These are phyloP conservation scores for Podaxis sp. DNA, from an alignment of 768 basidiomycete genomes.

Conservation along the genomic window DNA sequence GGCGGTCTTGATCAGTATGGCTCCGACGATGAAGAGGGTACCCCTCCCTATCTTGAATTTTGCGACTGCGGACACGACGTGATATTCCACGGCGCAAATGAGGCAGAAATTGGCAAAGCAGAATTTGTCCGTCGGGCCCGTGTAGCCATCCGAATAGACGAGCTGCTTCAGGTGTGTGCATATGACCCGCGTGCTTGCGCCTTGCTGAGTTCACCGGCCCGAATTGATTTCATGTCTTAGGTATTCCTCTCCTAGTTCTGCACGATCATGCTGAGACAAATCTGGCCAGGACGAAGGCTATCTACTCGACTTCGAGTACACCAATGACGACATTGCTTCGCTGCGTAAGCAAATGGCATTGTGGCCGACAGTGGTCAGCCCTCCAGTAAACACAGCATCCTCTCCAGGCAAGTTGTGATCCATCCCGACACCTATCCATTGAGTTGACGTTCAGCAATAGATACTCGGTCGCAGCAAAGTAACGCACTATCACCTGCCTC, in stretches of 20 bases:
- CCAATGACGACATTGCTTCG: conserved; percentile 65
- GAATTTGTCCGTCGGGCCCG: conserved; percentile 73
- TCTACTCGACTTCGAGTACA: conserved; percentile 78
- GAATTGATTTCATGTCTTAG: background rate
- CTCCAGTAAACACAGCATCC: conserved; percentile 43
- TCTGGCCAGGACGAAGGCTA: conserved; percentile 62
- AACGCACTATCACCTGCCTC: conserved; percentile 44
- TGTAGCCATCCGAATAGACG: conserved; percentile 79
- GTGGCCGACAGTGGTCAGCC: conserved; percentile 41
- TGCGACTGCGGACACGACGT: conserved; percentile 74
- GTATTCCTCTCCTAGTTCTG: conserved; percentile 8
- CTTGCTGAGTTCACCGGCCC: conserved; percentile 12
- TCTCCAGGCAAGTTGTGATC: conserved; percentile 47
- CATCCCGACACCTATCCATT: conserved; percentile 8
- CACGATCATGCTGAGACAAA: background rate
- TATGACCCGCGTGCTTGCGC: conserved; percentile 11
- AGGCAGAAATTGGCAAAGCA: conserved; percentile 48
- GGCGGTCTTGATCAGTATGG: conserved; percentile 62
- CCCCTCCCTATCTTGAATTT: conserved; percentile 50
- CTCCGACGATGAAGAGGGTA: conserved; percentile 70
- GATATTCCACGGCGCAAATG: conserved; percentile 65
- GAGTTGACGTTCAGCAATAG: conserved; percentile 21
- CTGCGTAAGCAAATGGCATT: conserved; percentile 69
- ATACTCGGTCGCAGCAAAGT: conserved; percentile 27
- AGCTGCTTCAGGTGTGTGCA: conserved; percentile 68